Evolutionary conservation across 495 filamentous ascomycete genomes (phyloP), one percentile per base, ranked within the genome.

Genomic region (Lasiosphaeriaceae sp.): DNA sequence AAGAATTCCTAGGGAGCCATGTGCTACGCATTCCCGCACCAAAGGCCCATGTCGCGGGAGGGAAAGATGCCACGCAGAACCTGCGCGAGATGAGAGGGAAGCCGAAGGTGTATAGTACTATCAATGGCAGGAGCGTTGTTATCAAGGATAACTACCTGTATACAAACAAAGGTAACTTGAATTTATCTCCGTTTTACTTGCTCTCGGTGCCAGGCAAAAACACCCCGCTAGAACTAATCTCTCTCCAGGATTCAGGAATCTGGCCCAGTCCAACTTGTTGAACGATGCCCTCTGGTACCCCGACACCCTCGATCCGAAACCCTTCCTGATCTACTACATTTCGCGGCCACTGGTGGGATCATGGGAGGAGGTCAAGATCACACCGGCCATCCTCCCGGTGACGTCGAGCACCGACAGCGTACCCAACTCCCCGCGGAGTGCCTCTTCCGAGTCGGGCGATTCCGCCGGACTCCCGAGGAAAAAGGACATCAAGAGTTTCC

Each of bases 261-360:
- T 96, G 52, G 90, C 89, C 52, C 95, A 97, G 67, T 89, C 91
- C 22, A 96, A 94, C 71, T 76, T 99, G 20, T 74, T 97, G 41
- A 83, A 85, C 57, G 95, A 97, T 68, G 80, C 79, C 39, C 74
- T 97, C n/a, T 97, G 89, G 80, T 92, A 94, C 67, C 85, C 89
- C 31, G 87, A 97, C 59, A 84, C 77, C 19, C 77, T 86, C 54
- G 92, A 96, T 39, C 86, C 89, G 20, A 85, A 89, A 47, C 86
- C 89, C 82, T 99, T 95, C 88, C 83, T 99, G 35, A 83, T 99
- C 52, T 97, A 99, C 79, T 97, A 91, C 70, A 95, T 99, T 52
- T 96, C 92, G 16, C 85, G 84, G 35, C 95, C 95, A n/a, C 72
- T 99, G 54, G 78, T 97, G 24, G 95, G 95, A 16, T 83, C 83